These are phyloP conservation scores for Boletus sensibilis DNA, from an alignment of 768 basidiomycete species.

Conservation along the genomic window DNA sequence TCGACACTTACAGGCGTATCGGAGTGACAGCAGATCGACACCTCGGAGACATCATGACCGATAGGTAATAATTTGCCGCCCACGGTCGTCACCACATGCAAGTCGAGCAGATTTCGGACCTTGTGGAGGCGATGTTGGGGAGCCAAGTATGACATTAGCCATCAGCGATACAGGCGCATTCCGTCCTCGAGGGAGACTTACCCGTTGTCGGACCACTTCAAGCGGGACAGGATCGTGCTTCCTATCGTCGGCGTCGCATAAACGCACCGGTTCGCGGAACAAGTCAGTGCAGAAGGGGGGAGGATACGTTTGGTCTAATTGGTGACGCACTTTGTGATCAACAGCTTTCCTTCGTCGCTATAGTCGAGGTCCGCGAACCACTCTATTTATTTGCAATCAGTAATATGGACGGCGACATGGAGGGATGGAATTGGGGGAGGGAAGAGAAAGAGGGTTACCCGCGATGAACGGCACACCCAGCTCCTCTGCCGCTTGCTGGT, in stretches of 20 bases:
- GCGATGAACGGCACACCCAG: conserved; percentile 60
- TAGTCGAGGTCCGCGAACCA: conserved; percentile 72
- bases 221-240: conserved; percentile 49
- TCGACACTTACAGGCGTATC: conserved; percentile 53
- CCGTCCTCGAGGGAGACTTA: conserved; percentile 20
- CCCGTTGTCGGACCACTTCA: conserved; percentile 43
- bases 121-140: conserved; percentile 15
- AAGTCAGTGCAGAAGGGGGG: neutral
- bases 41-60: conserved; percentile 43
- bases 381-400: conserved; percentile 35
- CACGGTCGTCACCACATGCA: conserved; percentile 48
- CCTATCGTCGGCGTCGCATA: conserved; percentile 29
- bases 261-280: neutral
- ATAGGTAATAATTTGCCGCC: conserved; percentile 43
- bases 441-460: conserved; percentile 33
- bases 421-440: too few species aligned
- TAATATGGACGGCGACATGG: neutral
- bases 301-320: too few species aligned
- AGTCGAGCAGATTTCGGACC: conserved; percentile 45
- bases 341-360: conserved; percentile 49
- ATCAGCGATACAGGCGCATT: neutral
- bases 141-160: neutral
- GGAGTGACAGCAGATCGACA: conserved; percentile 65
- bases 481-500: conserved; percentile 55
- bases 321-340: conserved; percentile 53